A percentile compares a stretch with the other conserved stretches of the same genome.
These are phyloP conservation scores for Mortierella hygrophila DNA, from an alignment of 192 early-diverging fungal species.

Conservation along the genomic window DNA sequence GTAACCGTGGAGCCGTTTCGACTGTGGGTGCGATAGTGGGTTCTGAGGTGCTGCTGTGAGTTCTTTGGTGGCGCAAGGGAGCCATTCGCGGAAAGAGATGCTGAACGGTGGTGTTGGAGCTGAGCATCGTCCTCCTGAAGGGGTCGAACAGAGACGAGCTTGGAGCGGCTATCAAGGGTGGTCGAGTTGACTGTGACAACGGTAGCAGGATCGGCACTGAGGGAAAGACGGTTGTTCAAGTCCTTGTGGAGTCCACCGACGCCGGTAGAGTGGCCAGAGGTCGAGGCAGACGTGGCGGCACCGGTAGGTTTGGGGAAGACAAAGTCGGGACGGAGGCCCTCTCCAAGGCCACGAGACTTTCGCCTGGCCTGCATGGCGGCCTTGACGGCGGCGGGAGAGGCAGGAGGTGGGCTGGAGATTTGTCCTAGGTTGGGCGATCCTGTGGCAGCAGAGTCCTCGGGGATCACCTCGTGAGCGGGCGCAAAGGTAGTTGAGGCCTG, in stretches of 20 bases:
- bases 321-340: slow-evolving; percentile 51
- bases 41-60: slow-evolving; percentile 47
- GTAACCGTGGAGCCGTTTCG: slow-evolving; percentile 54
- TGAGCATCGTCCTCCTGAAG: background rate
- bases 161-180: slow-evolving; percentile 2
- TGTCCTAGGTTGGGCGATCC: background rate
- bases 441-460: background rate
- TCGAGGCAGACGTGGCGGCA: slow-evolving; percentile 3
- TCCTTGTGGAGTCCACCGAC: slow-evolving; percentile 14
- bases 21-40: slow-evolving; percentile 52
- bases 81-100: slow-evolving; percentile 11
- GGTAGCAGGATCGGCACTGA: background rate
- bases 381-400: slow-evolving; percentile 31
- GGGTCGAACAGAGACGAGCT: background rate
- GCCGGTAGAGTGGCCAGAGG: background rate
- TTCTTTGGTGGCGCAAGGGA: slow-evolving; percentile 29
- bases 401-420: background rate
- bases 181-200: slow-evolving; percentile 10
- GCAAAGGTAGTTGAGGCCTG: slow-evolving; percentile 20
- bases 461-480: slow-evolving; percentile 14
- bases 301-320: slow-evolving; percentile 44
- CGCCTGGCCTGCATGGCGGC: slow-evolving; percentile 48
- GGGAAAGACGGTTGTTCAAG: slow-evolving; percentile 1
- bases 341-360: slow-evolving; percentile 38
- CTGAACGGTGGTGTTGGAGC: background rate